Base-by-base conservation (phyloP, 768 basidiomycete species). In the Boletus reticulatus region DNA sequence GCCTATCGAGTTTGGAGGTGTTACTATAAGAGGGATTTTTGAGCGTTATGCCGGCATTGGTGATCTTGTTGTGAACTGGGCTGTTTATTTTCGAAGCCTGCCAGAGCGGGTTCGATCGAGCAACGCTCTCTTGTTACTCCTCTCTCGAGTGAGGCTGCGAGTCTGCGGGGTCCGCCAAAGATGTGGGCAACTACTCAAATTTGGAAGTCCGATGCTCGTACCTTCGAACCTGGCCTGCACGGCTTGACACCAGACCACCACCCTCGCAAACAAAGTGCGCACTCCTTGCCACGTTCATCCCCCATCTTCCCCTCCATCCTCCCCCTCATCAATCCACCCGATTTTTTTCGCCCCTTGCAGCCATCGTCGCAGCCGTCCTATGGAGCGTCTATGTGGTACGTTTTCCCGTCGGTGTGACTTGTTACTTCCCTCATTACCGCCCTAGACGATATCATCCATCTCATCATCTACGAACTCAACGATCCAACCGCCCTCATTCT, bases 401-500 rank as follows among this genome's bases (percentile, higher is more conserved):
- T 77, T 61, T 59, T 57, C 45, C 49, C 53, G 45, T 42, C 53
- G 14, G 38, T 56, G 36, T 52, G 44, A 52, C 38, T 50, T 34
- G 9, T 53, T 14, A 17, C 59, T 50, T 51, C 16, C 46, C 60
- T 67, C 55, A 62, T 31, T 20, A 14, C 44, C 36, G 20, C 6
- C 38, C 22, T 50, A 81, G 79, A 78, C 67, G 89, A 92, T 74
- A 75, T 92, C 59, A 73, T 92, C 39, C 85, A 87, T 68, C 73
- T 88, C 59, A 78, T 92, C 67, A 81, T 91, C 69, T 87, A 83
- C 72, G 84, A 88, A 65, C 80, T 90, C 51, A 72, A 78, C 61
- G 83, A 87, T 70, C 89, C 89, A 38, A 76, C 77, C 47, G 67
- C 80, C 24, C 75, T 92, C 65, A 80, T 80, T 7, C 77, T 78